A percentile compares a stretch with the other conserved stretches of the same genome.
Conservation (phyloP, 768 basidiomycete species). For the Hebeloma cylindrosporum region DNA sequence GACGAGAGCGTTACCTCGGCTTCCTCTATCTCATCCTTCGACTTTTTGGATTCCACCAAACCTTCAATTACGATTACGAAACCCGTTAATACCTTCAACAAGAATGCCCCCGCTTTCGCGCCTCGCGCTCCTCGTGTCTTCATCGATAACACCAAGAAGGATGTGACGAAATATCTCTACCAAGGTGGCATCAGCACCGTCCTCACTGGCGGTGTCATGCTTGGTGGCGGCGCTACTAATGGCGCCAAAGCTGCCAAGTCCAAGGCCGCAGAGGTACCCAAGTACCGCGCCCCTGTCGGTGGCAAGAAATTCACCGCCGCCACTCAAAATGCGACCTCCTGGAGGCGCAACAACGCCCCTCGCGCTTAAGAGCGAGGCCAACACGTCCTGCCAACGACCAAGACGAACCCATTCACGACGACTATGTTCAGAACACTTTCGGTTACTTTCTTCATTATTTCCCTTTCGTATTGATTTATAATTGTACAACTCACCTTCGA, state of each 20-base stretch:
- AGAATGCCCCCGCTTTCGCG: constrained; percentile 13
- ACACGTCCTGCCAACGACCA: not conserved
- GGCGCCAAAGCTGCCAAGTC: constrained; percentile 11
- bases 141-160: constrained; percentile 25
- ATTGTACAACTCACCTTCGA: constrained; percentile 1
- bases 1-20: constrained; percentile 33
- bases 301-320: constrained; percentile 13
- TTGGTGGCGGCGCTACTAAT: constrained; percentile 27
- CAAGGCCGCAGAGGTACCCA: constrained; percentile 10
- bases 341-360: constrained; percentile 13
- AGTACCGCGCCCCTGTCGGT: constrained; percentile 18
- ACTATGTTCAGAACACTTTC: constrained; percentile 1
- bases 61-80: constrained; percentile 10
- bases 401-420: not conserved
- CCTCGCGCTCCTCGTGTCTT: constrained; percentile 18
- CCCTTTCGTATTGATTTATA: constrained; percentile 6
- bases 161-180: constrained; percentile 39
- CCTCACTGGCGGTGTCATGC: constrained; percentile 47
- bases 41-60: constrained; percentile 19
- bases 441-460: constrained; percentile 5
- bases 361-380: constrained; percentile 9
- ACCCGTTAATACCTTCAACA: constrained; percentile 6
- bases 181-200: constrained; percentile 43
- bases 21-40: constrained; percentile 30
- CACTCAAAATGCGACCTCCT: constrained; percentile 13